A percentile compares a stretch with the other conserved stretches of the same genome.
These are phyloP conservation scores for Tolypocladium amazonense DNA, from an alignment of 2,329 filamentous ascomycete genomes.

Conservation along the genomic window DNA sequence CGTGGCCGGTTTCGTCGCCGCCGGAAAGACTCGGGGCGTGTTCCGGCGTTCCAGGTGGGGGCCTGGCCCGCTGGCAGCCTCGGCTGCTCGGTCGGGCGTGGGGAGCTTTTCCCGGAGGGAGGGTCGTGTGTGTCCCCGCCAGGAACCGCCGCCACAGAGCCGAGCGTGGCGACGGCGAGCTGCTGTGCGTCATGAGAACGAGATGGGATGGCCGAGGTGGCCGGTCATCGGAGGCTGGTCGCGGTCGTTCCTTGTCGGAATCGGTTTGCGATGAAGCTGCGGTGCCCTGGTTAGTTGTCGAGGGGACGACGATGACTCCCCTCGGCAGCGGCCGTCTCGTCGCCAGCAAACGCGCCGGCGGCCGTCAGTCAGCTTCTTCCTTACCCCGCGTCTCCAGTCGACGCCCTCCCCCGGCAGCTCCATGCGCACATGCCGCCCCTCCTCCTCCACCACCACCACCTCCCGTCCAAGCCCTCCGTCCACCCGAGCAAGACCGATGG, in stretches of 20 bases:
- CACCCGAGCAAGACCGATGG: conserved; percentile 23
- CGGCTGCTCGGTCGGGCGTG: conserved; percentile 16
- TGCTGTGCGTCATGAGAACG: background rate
- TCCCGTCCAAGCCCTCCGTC: conserved; percentile 13
- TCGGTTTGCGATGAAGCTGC: background rate
- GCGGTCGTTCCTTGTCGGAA: background rate
- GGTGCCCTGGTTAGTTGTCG: background rate
- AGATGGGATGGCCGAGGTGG: background rate
- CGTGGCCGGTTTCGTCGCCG: background rate
- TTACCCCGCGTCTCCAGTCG: background rate
- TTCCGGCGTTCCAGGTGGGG: background rate
- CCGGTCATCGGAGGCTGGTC: background rate
- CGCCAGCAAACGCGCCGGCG: background rate
- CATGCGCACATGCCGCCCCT: background rate
- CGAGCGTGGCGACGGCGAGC: background rate
- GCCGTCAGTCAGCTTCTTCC: background rate
- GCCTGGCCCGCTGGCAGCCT: conserved; percentile 9
- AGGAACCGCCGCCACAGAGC: too few species aligned
- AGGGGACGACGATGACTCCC: background rate
- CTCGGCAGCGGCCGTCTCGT: background rate
- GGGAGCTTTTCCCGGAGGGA: conserved; percentile 3
- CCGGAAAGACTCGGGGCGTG: background rate
- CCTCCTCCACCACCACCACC: background rate
- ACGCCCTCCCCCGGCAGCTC: background rate
- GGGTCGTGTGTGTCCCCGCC: too few species aligned